These are phyloP conservation scores for Excoecaria cochinchinensis DNA, from an alignment of 345 rosid genomes.

Conservation along the genomic window DNA sequence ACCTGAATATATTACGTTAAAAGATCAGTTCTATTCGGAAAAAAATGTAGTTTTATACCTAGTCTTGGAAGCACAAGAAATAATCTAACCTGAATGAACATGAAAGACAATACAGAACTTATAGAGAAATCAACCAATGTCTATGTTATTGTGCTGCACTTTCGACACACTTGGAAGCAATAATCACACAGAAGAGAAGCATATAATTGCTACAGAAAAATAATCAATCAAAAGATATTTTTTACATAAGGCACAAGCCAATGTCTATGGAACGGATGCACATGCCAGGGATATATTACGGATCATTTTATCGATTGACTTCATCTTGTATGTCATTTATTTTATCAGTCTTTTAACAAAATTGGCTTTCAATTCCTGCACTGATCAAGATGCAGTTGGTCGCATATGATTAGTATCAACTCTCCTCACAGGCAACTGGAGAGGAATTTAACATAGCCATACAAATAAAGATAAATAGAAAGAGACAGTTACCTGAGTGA, in stretches of 20 bases:
- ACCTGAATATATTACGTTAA: constrained; percentile 38
- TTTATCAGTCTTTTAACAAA: not conserved
- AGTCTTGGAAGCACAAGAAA: not conserved
- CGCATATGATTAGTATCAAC: not conserved
- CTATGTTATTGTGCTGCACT: not conserved
- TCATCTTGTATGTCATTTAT: not conserved
- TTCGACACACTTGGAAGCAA: not conserved
- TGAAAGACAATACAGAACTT: not conserved
- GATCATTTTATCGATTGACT: not conserved
- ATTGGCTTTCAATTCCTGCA: not conserved
- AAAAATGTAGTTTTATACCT: not conserved
- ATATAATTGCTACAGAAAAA: constrained; percentile 1
- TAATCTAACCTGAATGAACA: not conserved
- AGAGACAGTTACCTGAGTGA: constrained; percentile 52
- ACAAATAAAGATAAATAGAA: not conserved
- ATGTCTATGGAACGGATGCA: not conserved
- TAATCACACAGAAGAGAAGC: not conserved
- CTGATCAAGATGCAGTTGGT: constrained; percentile 5
- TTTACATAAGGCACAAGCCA: not conserved
- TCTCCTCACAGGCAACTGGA: not conserved
- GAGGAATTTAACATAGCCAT: not conserved
- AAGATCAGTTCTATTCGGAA: not conserved
- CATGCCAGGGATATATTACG: not conserved
- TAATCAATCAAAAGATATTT: not conserved
- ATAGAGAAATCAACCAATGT: constrained; percentile 6